A percentile compares a stretch with the other conserved stretches of the same genome.
Evolutionary conservation across 257 asterid genomes (phyloP).

Genomic region (Salvia hispanica): DNA sequence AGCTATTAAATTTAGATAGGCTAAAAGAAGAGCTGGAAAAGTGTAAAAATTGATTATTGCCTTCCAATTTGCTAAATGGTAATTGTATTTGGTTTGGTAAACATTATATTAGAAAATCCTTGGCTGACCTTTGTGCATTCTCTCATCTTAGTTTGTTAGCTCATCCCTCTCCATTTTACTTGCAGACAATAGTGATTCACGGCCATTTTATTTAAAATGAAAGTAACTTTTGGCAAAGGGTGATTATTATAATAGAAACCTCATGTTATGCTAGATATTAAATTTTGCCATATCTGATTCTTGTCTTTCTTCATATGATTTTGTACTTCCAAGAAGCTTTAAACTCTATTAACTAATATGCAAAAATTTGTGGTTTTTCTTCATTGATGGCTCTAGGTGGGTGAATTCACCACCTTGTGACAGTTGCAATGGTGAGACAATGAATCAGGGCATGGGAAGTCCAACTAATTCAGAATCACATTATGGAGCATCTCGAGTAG

Average conservation of each 20-base stretch:
- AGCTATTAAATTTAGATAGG: neutral
- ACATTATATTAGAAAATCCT: conserved; percentile 17
- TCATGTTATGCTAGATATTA: conserved; percentile 2
- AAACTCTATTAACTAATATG: conserved; percentile 30
- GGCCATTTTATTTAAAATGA: conserved; percentile 20
- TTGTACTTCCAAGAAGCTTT: conserved; percentile 2
- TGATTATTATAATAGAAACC: conserved; percentile 6
- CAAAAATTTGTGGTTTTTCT: conserved; percentile 17
- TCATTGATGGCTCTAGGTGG: conserved; percentile 65
- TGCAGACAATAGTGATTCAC: neutral
- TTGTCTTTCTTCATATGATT: conserved; percentile 18
- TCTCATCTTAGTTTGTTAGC: conserved; percentile 15
- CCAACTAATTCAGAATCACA: conserved; percentile 62
- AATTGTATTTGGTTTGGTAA: conserved; percentile 17
- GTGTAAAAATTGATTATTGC: neutral
- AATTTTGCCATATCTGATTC: neutral
- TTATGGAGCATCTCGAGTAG: conserved; percentile 84
- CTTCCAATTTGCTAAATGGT: conserved; percentile 18
- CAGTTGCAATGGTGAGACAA: conserved; percentile 68
- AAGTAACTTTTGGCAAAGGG: conserved; percentile 7
- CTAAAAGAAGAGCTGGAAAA: neutral
- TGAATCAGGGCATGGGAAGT: conserved; percentile 71
- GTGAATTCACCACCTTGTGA: conserved; percentile 92
- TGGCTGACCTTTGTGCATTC: neutral
- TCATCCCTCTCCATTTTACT: conserved; percentile 2